Percentiles rank a stretch among this genome's conserved stretches.
Conservation (phyloP, 768 basidiomycete species). For the Porphyrellus cyaneotinctus region DNA sequence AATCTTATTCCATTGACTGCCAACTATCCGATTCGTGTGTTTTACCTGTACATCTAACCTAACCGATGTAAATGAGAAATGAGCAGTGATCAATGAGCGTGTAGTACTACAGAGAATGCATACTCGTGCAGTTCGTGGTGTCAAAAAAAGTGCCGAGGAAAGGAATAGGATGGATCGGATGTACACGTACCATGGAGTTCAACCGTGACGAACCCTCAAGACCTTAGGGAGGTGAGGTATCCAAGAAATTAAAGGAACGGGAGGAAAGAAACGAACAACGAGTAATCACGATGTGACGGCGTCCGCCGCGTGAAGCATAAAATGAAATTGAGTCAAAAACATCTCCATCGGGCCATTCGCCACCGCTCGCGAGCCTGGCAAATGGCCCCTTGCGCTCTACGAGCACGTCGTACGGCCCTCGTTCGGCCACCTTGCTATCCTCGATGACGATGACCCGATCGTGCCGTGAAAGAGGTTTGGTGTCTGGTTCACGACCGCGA, state of each 20-base stretch:
- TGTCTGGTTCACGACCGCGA: constrained; percentile 85
- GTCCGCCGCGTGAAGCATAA: neutral
- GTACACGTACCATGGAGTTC: constrained; percentile 4
- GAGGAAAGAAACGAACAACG: neutral
- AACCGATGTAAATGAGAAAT: neutral
- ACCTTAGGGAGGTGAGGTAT: neutral
- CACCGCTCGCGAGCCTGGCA: constrained; percentile 71
- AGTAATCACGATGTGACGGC: neutral
- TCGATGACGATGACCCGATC: constrained; percentile 81
- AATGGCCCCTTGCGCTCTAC: constrained; percentile 67
- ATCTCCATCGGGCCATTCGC: constrained; percentile 54
- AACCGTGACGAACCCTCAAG: neutral
- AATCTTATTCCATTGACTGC: neutral
- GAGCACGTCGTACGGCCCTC: constrained; percentile 71
- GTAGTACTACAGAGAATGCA: constrained; percentile 23
- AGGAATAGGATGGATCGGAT: constrained; percentile 18
- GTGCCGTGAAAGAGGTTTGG: constrained; percentile 87
- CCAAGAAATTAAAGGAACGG: neutral
- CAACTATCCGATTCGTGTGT: neutral
- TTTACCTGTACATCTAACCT: constrained; percentile 6
- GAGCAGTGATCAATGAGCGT: constrained; percentile 17
- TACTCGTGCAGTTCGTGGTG: constrained; percentile 12
- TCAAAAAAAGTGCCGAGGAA: neutral
- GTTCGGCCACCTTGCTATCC: constrained; percentile 73
- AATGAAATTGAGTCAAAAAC: neutral